These are phyloP conservation scores for Podosphaera leucotricha DNA, from an alignment of 2,329 filamentous ascomycete genomes.

Conservation along the genomic window DNA sequence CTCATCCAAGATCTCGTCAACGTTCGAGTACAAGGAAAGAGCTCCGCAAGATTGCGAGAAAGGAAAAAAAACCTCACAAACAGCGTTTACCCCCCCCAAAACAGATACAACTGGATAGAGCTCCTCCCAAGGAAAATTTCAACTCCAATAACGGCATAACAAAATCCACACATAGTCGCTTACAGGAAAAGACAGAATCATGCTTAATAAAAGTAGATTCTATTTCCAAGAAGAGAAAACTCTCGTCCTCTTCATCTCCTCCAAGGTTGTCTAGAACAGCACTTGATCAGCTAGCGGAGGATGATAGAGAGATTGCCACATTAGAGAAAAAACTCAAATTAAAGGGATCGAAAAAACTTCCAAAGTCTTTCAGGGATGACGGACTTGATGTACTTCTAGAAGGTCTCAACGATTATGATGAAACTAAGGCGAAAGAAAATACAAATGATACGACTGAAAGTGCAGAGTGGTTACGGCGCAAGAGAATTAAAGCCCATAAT, in stretches of 20 bases:
- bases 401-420: slow-evolving; percentile 33
- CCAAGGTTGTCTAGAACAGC: slow-evolving; percentile 16
- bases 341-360: slow-evolving; percentile 46
- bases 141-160: not conserved
- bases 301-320: slow-evolving; percentile 72
- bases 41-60: slow-evolving; percentile 13
- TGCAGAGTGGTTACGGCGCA: slow-evolving; percentile 35
- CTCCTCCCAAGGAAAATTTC: not conserved
- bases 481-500: slow-evolving; percentile 24
- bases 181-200: slow-evolving; percentile 12
- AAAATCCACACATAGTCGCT: not conserved
- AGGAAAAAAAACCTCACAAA: slow-evolving; percentile 12
- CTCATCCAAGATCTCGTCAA: slow-evolving; percentile 4
- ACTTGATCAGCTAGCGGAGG: slow-evolving; percentile 45
- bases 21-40: slow-evolving; percentile 13
- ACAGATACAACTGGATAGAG: slow-evolving; percentile 7
- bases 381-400: slow-evolving; percentile 59
- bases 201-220: slow-evolving; percentile 8
- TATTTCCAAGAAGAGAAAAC: not conserved
- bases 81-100: slow-evolving; percentile 11
- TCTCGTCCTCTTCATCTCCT: slow-evolving; percentile 4
- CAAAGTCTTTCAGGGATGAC: slow-evolving; percentile 55
- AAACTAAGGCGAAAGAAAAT: slow-evolving; percentile 21
- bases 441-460: slow-evolving; percentile 35
- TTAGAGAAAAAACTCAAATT: slow-evolving; percentile 76